Conservation (phyloP, 2,329 filamentous ascomycete species). For the Penicillium decumbens region DNA sequence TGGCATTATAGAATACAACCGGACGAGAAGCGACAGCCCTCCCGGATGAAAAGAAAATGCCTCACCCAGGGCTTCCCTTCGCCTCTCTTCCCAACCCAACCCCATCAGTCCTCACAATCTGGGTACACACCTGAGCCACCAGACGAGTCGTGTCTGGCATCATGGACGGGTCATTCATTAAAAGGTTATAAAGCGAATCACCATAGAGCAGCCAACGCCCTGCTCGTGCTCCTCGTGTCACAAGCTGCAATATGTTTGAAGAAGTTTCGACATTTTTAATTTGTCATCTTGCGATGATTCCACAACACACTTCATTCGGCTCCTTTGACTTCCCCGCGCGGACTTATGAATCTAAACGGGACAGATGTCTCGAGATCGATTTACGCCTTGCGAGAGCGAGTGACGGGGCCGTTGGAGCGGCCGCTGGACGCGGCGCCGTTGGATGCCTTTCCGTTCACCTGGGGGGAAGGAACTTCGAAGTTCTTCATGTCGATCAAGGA, state of each 20-base stretch:
- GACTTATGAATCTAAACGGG: background rate
- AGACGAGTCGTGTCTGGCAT: slow-evolving; percentile 17
- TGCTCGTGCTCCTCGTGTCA: slow-evolving; percentile 7
- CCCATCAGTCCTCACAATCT: slow-evolving; percentile 11
- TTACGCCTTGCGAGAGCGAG: slow-evolving; percentile 48
- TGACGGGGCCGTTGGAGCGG: slow-evolving; percentile 43
- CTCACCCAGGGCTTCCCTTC: background rate
- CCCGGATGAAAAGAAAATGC: slow-evolving; percentile 13
- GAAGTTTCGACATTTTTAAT: slow-evolving; percentile 10
- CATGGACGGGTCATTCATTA: slow-evolving; percentile 28
- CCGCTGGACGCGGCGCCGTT: slow-evolving; percentile 36
- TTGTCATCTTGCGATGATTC: slow-evolving; percentile 4
- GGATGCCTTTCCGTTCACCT: slow-evolving; percentile 26
- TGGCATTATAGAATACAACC: slow-evolving; percentile 27
- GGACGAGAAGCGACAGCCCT: slow-evolving; percentile 9
- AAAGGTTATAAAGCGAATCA: slow-evolving; percentile 23
- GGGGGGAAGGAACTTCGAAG: slow-evolving; percentile 55
- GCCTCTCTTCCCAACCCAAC: slow-evolving; percentile 2
- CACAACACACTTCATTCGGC: background rate
- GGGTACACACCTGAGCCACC: slow-evolving; percentile 19
- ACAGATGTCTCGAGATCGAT: background rate
- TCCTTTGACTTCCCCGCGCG: background rate
- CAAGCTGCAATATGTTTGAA: slow-evolving; percentile 14
- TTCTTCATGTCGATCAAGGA: slow-evolving; percentile 78
- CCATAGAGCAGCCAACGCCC: slow-evolving; percentile 14